Evolutionary conservation across 345 rosid species (phyloP), one percentile per base, ranked within the genome.

Genomic region (Salix dunnii): DNA sequence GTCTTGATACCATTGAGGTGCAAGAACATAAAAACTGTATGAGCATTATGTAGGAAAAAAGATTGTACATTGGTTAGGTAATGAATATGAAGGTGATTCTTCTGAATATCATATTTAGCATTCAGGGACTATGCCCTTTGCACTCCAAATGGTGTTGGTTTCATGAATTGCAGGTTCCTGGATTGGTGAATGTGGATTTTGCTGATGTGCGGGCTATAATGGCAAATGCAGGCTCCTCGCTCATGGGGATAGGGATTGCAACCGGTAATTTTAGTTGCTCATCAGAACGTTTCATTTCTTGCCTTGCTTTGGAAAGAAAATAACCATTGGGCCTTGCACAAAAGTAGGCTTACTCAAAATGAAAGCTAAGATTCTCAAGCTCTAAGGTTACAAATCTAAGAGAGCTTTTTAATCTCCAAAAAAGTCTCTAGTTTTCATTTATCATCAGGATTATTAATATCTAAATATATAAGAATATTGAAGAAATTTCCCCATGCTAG

Each of bases 171-270:
- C 91, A 91, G 98, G 83, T 92, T 79, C 97, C 98, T 10, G 99
- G 99, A 72, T 87, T 96, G 78, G 97, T 96, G 55, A 96, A 96
- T 78, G 99, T 96, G 83, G 99, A 93, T 82, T 93, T 96, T 86
- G 99, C 97, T 78, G 99, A 96, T 82, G 99, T 96, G 80, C 91
- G 97, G 63, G 92, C 99, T 77, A 92, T 96, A 80, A 96, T 96
- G 99, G 93, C 92, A 67, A 91, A 87, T 87, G 98, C 98, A 3
- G 99, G 99, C 20, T 96, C 99, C 83, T 93, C 99, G 33, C 68
- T 96, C 73, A 91, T 96, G 98, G 99, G 97, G 74, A 96, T 96
- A 77, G 98, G 99, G 88, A 91, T 91, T 78, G 99, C 98, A 79
- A 91, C 98, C 42, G 97, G 97, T 93, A 85, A 83, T 46, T 13